Evolutionary conservation across 2,329 filamentous ascomycete genomes (phyloP).

Genomic region (Septoria petroselini): DNA sequence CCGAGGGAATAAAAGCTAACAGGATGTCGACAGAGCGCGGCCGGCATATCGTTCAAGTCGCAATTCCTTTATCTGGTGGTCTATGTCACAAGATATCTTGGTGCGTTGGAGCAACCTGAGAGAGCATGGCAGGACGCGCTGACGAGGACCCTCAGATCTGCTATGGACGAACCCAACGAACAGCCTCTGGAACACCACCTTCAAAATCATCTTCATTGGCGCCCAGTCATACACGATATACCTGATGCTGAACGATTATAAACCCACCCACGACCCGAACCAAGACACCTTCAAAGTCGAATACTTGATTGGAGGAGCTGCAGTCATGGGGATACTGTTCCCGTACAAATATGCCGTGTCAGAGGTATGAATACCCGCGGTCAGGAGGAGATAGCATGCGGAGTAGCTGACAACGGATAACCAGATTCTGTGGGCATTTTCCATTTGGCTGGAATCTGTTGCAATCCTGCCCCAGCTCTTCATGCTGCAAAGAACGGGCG

Average conservation of each 20-base stretch:
- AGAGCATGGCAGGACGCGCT: slow-evolving; percentile 13
- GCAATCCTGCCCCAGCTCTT: slow-evolving; percentile 97
- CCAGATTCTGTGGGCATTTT: slow-evolving; percentile 93
- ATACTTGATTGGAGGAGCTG: slow-evolving; percentile 81
- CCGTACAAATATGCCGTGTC: slow-evolving; percentile 78
- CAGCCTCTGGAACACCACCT: slow-evolving; percentile 80
- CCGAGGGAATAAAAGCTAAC: slow-evolving; percentile 3
- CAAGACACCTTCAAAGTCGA: slow-evolving; percentile 96
- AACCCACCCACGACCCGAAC: slow-evolving; percentile 94
- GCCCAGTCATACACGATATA: slow-evolving; percentile 93
- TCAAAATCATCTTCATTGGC: slow-evolving; percentile 92
- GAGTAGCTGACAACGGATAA: slow-evolving; percentile 12
- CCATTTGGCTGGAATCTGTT: slow-evolving; percentile 95
- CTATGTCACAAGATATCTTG: slow-evolving; percentile 87
- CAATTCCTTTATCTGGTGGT: slow-evolving; percentile 93
- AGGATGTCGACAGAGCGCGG: slow-evolving; percentile 69
- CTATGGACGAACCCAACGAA: slow-evolving; percentile 69
- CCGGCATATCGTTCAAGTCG: slow-evolving; percentile 98
- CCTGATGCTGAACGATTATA: slow-evolving; percentile 96
- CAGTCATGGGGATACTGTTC: slow-evolving; percentile 73
- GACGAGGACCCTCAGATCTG: slow-evolving; percentile 58
- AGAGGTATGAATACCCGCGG: slow-evolving; percentile 49
- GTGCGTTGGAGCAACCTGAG: slow-evolving; percentile 20
- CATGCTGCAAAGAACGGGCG: slow-evolving; percentile 94
- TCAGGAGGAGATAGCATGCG: background rate